phyloP scores from a whole-genome alignment of 768 basidiomycete species.

The Lactifluus echinatus region DNA sequence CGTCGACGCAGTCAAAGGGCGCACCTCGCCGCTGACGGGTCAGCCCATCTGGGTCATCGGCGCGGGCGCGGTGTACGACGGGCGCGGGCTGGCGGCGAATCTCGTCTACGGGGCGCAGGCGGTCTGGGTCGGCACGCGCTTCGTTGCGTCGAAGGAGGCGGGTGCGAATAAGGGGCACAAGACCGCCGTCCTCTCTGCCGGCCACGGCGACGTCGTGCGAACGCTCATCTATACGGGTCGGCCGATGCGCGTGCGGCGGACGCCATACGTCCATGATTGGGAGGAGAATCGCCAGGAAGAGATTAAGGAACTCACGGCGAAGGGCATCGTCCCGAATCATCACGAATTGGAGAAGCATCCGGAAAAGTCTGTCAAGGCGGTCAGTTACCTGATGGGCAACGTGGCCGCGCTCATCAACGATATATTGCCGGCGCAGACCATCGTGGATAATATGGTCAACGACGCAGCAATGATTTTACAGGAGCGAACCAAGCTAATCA shows the following conservation, averaged over 20 bases:
- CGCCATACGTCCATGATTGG: constrained; percentile 82
- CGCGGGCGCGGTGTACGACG: constrained; percentile 88
- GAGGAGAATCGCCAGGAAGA: constrained; percentile 69
- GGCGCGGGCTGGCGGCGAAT: constrained; percentile 80
- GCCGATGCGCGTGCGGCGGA: constrained; percentile 77
- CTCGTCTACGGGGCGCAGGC: constrained; percentile 84
- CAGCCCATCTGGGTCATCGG: constrained; percentile 82
- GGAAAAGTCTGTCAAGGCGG: constrained; percentile 59
- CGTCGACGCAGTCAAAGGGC: constrained; percentile 74
- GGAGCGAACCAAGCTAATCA: constrained; percentile 32
- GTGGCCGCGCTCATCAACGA: constrained; percentile 70
- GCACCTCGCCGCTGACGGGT: constrained; percentile 71
- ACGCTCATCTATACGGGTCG: constrained; percentile 90
- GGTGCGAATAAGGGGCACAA: constrained; percentile 80
- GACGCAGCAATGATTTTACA: constrained; percentile 44
- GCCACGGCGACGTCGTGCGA: constrained; percentile 70
- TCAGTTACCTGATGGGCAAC: constrained; percentile 78
- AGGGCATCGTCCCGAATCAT: constrained; percentile 74
- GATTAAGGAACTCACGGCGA: constrained; percentile 72
- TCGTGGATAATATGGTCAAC: constrained; percentile 72
- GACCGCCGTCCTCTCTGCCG: constrained; percentile 58
- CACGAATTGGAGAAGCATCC: constrained; percentile 72
- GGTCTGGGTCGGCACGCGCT: constrained; percentile 62
- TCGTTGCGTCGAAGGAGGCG: constrained; percentile 77
- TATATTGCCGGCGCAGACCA: constrained; percentile 71